A percentile compares a stretch with the other conserved stretches of the same genome.
Evolutionary conservation across 2,329 filamentous ascomycete genomes (phyloP).

Genomic region (Talaromyces funiculosus): DNA sequence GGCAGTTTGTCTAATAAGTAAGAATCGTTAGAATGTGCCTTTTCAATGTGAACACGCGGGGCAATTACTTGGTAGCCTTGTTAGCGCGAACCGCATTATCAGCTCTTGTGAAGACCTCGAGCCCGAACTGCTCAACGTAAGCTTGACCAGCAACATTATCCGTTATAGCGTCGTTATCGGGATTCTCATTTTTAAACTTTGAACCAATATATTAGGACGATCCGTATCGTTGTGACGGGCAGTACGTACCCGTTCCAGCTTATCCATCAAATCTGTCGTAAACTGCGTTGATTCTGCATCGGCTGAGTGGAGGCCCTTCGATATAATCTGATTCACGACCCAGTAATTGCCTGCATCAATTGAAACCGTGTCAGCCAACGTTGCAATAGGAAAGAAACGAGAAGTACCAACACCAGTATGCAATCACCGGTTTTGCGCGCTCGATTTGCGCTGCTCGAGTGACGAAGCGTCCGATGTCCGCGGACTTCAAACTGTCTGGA

Average conservation of each 20-base stretch:
- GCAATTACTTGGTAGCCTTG: conserved; percentile 67
- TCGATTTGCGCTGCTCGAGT: conserved; percentile 79
- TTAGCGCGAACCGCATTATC: conserved; percentile 76
- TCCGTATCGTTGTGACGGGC: background rate
- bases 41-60: background rate
- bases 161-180: conserved; percentile 72
- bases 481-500: conserved; percentile 67
- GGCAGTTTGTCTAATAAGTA: conserved; percentile 66
- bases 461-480: conserved; percentile 79
- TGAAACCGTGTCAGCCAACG: background rate
- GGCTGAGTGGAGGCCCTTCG: conserved; percentile 68
- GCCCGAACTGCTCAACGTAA: conserved; percentile 89
- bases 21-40: background rate
- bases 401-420: conserved; percentile 80
- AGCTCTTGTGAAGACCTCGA: conserved; percentile 79
- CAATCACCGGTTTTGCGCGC: conserved; percentile 74
- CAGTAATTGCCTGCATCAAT: conserved; percentile 68
- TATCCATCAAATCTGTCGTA: conserved; percentile 82
- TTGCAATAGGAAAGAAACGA: background rate
- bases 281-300: conserved; percentile 75
- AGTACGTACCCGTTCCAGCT: conserved; percentile 66
- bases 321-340: conserved; percentile 86
- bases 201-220: conserved; percentile 3
- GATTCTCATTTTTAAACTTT: conserved; percentile 65
- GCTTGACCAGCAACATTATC: conserved; percentile 84